Conservation (phyloP, 2,329 filamentous ascomycete genomes). For the Emergomyces pasteurianus region DNA sequence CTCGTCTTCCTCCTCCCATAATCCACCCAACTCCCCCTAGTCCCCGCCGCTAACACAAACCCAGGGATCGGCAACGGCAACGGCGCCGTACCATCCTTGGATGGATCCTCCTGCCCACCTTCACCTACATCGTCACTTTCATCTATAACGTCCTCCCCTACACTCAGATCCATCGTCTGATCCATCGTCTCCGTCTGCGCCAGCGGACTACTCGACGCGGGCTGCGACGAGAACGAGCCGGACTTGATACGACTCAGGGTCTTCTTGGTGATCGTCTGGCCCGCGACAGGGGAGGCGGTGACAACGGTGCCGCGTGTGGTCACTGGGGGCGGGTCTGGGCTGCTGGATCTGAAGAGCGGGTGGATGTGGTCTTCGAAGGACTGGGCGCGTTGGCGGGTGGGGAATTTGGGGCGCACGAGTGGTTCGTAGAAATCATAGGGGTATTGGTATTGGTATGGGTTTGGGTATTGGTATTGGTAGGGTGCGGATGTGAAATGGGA, state of each 20-base stretch:
- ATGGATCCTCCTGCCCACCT: not conserved
- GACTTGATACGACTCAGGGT: not conserved
- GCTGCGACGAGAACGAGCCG: not conserved
- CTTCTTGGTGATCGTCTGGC: not conserved
- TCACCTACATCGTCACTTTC: not conserved
- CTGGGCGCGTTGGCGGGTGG: not conserved
- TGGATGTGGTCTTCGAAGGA: conserved; percentile 4
- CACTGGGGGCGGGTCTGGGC: not conserved
- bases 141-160: not conserved
- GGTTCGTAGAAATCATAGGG: not conserved
- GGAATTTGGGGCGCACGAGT: not conserved
- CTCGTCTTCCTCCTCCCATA: conserved; percentile 4
- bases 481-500: not conserved
- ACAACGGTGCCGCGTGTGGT: not conserved
- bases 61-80: conserved; percentile 2
- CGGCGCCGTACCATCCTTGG: too few species aligned
- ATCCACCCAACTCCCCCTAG: not conserved
- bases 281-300: not conserved
- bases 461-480: not conserved
- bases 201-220: not conserved
- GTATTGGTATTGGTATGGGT: not conserved
- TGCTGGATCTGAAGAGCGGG: conserved; percentile 3
- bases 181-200: not conserved
- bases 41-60: conserved; percentile 3
- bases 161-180: too few species aligned